Base-by-base conservation (phyloP, 441 rosid species). In the Gossypium armourianum region DNA sequence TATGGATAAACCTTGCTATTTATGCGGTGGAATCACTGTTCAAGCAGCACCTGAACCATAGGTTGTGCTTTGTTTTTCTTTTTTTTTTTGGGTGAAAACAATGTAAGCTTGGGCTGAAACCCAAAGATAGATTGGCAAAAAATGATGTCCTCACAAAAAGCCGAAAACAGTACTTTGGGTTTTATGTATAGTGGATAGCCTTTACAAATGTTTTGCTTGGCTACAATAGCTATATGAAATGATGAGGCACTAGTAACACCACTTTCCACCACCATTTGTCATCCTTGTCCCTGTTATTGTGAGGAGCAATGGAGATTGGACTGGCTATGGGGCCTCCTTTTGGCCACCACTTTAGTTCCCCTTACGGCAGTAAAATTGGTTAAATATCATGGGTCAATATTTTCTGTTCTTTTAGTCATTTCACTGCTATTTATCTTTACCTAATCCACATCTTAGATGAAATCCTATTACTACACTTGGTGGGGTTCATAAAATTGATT, bases 231-330 rank as follows among this genome's bases (percentile, higher is more conserved):
- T 73, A 29, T 69, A 74, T 54, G 71, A 74, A 53, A 74, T 72
- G 74, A 77, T 72, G 70, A 81, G 67, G 80, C 90, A 83, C 83
- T 83, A 86, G 55, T 72, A 86, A 60, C 82, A 84, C 78, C 83
- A 72, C 72, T 81, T 54, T 69, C 90, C 88, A 86, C 88, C 83
- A 80, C 47, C 67, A 52, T 57, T 79, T 82, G 83, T 84, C 83
- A 77, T 72, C 62, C 73, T 76, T 81, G 71, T 70, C 77, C 62
- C 75, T 74, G 60, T 57, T 73, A 64, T 69, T 72, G 75, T 79
- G 68, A 64, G 74, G 82, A 65, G 69, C 69, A 71, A 66, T 69
- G 61, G 74, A 69, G 74, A 70, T 24, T 59, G 47, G 67, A 70
- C 78, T 75, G 23, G 52, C 40, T 19, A 74, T 72, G 76, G 81